Evolutionary conservation across 768 basidiomycete genomes (phyloP).

Genomic region (Psilocybe cyanescens): DNA sequence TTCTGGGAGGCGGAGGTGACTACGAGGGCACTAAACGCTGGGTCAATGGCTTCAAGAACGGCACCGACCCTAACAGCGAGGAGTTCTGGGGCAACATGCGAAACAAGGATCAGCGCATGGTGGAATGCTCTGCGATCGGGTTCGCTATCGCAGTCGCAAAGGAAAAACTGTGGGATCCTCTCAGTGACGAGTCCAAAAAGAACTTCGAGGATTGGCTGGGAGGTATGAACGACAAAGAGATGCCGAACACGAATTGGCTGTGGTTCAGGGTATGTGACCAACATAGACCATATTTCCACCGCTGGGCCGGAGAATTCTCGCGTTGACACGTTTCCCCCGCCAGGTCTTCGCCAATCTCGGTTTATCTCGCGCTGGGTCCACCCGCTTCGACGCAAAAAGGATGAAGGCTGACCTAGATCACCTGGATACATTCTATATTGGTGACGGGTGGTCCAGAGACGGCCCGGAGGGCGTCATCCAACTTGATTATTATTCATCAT

Average conservation of each 20-base stretch:
- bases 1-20: conserved; percentile 65
- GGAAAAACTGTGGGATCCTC: conserved; percentile 65
- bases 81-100: conserved; percentile 83
- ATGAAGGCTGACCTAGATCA: conserved; percentile 78
- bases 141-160: conserved; percentile 70
- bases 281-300: neutral
- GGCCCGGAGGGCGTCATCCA: conserved; percentile 80
- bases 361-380: conserved; percentile 61
- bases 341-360: conserved; percentile 81
- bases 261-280: conserved; percentile 68
- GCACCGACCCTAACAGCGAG: conserved; percentile 64
- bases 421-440: conserved; percentile 80
- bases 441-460: conserved; percentile 77
- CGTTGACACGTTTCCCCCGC: neutral
- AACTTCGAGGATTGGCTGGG: conserved; percentile 71
- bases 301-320: neutral
- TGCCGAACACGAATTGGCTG: conserved; percentile 86
- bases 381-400: conserved; percentile 56
- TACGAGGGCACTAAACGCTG: conserved; percentile 65
- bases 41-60: conserved; percentile 66
- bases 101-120: conserved; percentile 81
- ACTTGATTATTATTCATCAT: conserved; percentile 79
- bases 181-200: conserved; percentile 54
- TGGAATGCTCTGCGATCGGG: conserved; percentile 78
- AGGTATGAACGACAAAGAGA: conserved; percentile 80